Base-by-base conservation (phyloP, 805 yeast genomes). In the Candida adriatica region DNA sequence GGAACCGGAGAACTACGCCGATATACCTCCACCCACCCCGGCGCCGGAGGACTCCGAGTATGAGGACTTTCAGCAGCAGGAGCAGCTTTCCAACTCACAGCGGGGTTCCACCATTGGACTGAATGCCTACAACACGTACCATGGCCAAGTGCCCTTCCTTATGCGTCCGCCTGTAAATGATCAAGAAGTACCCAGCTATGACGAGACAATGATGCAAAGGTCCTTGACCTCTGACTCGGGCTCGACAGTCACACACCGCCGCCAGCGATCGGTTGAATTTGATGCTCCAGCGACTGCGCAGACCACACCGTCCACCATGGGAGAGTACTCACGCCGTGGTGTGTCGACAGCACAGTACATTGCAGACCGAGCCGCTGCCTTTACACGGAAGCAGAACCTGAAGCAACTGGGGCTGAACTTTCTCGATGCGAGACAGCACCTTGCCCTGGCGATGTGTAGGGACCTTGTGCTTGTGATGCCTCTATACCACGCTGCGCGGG, bases 381-480 rank as follows among this genome's bases (percentile, higher is more conserved):
- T 29, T 26, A 35, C 38, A 18, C 25, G 40, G 10, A 30, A 40
- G 21, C 33, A 34, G 20, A 34, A 34, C 33, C 49, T 75, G 28
- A 81, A 82, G 50, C 62, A 67, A 18, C 54, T 83, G 15, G 90
- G 94, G 0, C 62, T 85, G 35, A 75, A 73, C 42, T 73, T 84
- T 42, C 60, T 85, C 39, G 79, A 79, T 37, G 83, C 92, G 2
- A 68, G 75, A 39, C 87, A 84, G 46, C 92, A 84, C 51, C 67
- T 82, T 37, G 67, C 80, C 5, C 64, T 85, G 38, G 87, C 92
- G 0, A 56, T 77, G n/a, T 79, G 90, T 43, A 64, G 94, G 29
- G 92, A 85, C 45, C 61, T 84, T 18, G 83, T 94, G 2, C 61
- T 87, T 5, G 55, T 79, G 6, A 84, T 86, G 2, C 72, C 82